Evolutionary conservation across 2,329 filamentous ascomycete species (phyloP).

Genomic region (Nannizziopsis barbatae): DNA sequence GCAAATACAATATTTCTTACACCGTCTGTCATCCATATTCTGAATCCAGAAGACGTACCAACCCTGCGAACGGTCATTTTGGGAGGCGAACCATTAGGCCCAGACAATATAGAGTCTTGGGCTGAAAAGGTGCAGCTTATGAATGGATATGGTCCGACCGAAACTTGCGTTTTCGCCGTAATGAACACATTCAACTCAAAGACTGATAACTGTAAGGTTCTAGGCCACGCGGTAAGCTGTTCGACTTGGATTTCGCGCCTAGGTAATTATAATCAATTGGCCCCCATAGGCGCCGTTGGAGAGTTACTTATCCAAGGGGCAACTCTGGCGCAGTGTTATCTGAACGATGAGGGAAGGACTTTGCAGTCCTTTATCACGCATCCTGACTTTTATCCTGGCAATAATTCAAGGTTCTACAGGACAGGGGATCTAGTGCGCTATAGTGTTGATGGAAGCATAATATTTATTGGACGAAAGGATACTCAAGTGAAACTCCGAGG

Average conservation of each 20-base stretch:
- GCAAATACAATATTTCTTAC: constrained; percentile 49
- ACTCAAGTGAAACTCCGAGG: constrained; percentile 28
- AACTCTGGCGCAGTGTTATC: constrained; percentile 28
- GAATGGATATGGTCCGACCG: constrained; percentile 25
- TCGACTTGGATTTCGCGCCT: constrained; percentile 20
- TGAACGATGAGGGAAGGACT: constrained; percentile 19
- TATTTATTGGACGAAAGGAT: constrained; percentile 26
- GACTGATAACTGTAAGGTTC: neutral
- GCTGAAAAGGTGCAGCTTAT: constrained; percentile 25
- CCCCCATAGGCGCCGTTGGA: constrained; percentile 31
- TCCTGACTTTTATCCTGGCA: constrained; percentile 41
- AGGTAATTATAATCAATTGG: constrained; percentile 15
- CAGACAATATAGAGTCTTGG: constrained; percentile 19
- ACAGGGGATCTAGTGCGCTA: constrained; percentile 28
- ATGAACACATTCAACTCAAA: neutral
- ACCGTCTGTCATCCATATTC: constrained; percentile 43
- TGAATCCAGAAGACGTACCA: constrained; percentile 32
- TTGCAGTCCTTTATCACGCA: constrained; percentile 7
- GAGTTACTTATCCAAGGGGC: constrained; percentile 34
- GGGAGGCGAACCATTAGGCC: constrained; percentile 20
- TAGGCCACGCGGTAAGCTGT: neutral
- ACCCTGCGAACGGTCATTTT: constrained; percentile 29
- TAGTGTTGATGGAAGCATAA: constrained; percentile 21
- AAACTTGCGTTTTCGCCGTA: constrained; percentile 4
- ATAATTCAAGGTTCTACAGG: constrained; percentile 21